Conservation (phyloP, 768 basidiomycete species). For the Scleroderma bovista region DNA sequence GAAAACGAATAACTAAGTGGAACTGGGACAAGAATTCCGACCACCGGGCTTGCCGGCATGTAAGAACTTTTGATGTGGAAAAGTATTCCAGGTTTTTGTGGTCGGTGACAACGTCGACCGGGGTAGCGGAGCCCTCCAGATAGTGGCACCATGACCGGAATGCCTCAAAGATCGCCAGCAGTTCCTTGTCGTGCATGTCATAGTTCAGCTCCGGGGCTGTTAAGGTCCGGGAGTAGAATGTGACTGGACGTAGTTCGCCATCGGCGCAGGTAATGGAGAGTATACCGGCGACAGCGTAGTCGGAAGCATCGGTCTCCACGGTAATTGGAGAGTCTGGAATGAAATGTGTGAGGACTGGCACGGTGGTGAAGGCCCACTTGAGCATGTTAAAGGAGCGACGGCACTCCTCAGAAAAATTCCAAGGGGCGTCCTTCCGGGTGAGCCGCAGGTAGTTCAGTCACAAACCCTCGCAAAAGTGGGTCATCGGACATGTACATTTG, state of each 20-base stretch:
- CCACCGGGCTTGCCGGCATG: conserved; percentile 16
- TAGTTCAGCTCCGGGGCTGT: conserved; percentile 38
- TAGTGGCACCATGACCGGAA: conserved; percentile 30
- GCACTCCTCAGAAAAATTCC: background rate
- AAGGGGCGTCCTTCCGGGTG: conserved; percentile 16
- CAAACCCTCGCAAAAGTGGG: no score
- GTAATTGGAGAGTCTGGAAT: background rate
- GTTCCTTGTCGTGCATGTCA: conserved; percentile 25
- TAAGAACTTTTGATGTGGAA: conserved; percentile 20
- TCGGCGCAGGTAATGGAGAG: background rate
- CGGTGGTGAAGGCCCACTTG: background rate
- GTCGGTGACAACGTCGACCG: conserved; percentile 20
- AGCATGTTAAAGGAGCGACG: conserved; percentile 25
- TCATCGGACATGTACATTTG: conserved; percentile 13
- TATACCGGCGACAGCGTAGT: background rate
- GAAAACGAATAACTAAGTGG: conserved; percentile 5
- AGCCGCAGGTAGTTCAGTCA: no score
- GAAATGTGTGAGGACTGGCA: background rate
- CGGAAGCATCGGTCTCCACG: background rate
- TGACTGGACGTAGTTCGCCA: conserved; percentile 30
- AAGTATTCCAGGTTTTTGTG: conserved; percentile 37
- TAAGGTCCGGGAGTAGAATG: conserved; percentile 17
- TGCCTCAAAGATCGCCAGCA: conserved; percentile 41
- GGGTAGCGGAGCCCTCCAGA: conserved; percentile 11
- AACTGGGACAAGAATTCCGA: conserved; percentile 35